Conservation (phyloP, 2,329 filamentous ascomycete genomes). For the Apiospora saccharicola region DNA sequence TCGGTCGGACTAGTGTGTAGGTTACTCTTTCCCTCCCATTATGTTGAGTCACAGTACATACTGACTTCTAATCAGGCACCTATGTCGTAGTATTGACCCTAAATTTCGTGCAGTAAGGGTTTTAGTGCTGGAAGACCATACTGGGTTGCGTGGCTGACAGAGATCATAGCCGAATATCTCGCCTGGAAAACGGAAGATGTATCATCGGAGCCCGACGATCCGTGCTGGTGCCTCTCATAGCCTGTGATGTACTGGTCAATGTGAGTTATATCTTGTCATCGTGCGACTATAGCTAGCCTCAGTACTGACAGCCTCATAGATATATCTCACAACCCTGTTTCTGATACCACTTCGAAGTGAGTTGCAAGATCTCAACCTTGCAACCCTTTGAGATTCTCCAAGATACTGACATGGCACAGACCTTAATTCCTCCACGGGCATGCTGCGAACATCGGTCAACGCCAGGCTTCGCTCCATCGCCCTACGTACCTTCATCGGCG, state of each 20-base stretch:
- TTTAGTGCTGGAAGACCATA: neutral
- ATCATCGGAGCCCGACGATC: slow-evolving; percentile 67
- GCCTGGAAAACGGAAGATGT: slow-evolving; percentile 62
- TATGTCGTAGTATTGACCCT: slow-evolving; percentile 59
- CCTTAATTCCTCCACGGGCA: slow-evolving; percentile 61
- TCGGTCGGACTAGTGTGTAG: slow-evolving; percentile 62
- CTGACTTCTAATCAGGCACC: slow-evolving; percentile 42
- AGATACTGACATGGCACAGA: slow-evolving; percentile 42
- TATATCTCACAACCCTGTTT: slow-evolving; percentile 70
- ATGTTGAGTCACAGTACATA: neutral
- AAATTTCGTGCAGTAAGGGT: slow-evolving; percentile 66
- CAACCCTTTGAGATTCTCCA: neutral
- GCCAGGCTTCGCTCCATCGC: slow-evolving; percentile 59
- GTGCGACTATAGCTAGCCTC: neutral
- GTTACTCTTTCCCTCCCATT: slow-evolving; percentile 22
- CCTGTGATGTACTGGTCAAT: slow-evolving; percentile 67
- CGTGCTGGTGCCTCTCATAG: slow-evolving; percentile 67
- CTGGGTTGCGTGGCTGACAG: neutral
- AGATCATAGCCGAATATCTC: slow-evolving; percentile 59
- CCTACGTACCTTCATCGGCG: slow-evolving; percentile 66
- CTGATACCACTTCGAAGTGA: slow-evolving; percentile 65
- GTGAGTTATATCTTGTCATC: slow-evolving; percentile 37
- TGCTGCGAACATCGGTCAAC: slow-evolving; percentile 50
- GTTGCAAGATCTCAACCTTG: slow-evolving; percentile 28
- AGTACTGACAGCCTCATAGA: slow-evolving; percentile 36